A percentile compares a stretch with the other conserved stretches of the same genome.
These are phyloP conservation scores for Colletotrichum theobromicola DNA, from an alignment of 2,329 filamentous ascomycete genomes.

Conservation along the genomic window DNA sequence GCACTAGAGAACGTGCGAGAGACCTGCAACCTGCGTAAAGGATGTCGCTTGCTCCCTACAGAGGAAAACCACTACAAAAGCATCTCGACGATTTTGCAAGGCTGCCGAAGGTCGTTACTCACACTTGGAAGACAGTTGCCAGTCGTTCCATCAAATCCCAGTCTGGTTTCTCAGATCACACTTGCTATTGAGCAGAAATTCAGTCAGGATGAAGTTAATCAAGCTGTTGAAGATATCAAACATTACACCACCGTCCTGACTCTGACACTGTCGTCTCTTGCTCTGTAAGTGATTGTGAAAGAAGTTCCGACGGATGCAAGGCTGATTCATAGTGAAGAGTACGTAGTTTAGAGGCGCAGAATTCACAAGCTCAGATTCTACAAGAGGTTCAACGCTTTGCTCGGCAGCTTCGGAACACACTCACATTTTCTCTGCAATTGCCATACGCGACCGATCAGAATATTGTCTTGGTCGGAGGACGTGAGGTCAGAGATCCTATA, in stretches of 20 bases:
- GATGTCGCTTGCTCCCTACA: not conserved
- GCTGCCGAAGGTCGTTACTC: not conserved
- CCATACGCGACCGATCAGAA: not conserved
- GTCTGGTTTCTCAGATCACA: not conserved
- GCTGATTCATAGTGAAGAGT: not conserved
- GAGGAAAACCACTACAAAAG: not conserved
- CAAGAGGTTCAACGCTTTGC: not conserved
- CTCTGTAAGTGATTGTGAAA: not conserved
- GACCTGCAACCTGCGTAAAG: not conserved
- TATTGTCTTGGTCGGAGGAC: not conserved
- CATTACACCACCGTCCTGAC: not conserved
- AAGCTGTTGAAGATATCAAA: not conserved
- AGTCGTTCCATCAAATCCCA: not conserved
- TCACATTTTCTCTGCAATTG: not conserved
- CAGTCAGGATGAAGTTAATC: not conserved
- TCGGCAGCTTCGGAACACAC: not conserved
- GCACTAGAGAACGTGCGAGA: not conserved
- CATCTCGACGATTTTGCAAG: not conserved
- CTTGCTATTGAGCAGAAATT: not conserved
- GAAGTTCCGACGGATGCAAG: not conserved
- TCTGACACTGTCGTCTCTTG: not conserved
- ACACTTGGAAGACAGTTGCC: not conserved
- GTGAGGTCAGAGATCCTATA: not conserved
- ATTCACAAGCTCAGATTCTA: not conserved
- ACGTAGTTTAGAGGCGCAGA: not conserved